Base-by-base conservation (phyloP, 768 basidiomycete species). In the Rhizopogon vinicolor region DNA sequence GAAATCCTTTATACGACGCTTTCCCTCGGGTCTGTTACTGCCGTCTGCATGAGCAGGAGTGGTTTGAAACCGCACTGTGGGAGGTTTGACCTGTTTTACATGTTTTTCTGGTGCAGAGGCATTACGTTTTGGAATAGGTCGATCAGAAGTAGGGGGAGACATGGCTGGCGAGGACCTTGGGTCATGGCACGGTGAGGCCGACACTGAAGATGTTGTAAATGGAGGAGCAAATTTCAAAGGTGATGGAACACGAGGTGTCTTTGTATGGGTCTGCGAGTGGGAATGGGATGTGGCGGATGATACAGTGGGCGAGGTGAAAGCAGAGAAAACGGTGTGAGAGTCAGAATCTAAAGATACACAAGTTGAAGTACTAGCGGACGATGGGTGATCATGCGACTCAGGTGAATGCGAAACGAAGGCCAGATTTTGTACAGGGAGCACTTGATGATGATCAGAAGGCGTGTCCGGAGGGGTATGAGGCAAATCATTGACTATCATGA, bases 1-100 rank as follows among this genome's bases (percentile, higher is more conserved):
- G 33, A 72, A 40, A 6, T 67, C 60, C 18, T 53, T 72, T 61
- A 72, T 65, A 31, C 39, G 59, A 44, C 42, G 54, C 50, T 53
- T 70, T 44, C 58, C 58, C 18, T 42, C 53, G 3, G 56, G 31
- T 2, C 52, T 54, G 28, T 51, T 56, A 42, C 52, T 60, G 16
- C 45, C 29, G 16, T 40, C 51, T 25, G 54, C 22, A 33, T 50
- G 41, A 39, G 41, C 39, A 44, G 58, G 50, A 19, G 25, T 28
- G 5, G 54, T 46, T 10, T 48, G 19, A 31, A 31, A 35, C 31
- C 54, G 53, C n/a, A 12, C 8, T 6, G 49, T 13, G 25, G 54
- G 22, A 16, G 25, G 49, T 33, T 42, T 53, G n/a, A 45, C 33
- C 6, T 31, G 14, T 37, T 39, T 52, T 43, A 35, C 28, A 18